phyloP scores from a whole-genome alignment of 441 rosid species.

The Populus hybrid region DNA sequence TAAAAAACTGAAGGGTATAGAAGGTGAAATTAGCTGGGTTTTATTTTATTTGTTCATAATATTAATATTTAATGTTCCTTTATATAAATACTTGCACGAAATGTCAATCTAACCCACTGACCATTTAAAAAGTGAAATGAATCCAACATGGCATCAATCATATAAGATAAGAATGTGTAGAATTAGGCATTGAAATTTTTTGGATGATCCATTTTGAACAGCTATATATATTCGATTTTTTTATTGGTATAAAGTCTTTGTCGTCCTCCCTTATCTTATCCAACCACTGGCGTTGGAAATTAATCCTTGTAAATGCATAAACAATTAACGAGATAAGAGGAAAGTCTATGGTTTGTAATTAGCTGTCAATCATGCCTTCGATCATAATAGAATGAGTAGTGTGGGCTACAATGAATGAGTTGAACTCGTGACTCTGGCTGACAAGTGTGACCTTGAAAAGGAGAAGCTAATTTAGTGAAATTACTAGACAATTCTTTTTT shows the following conservation, averaged over 20 bases:
- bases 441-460: background rate
- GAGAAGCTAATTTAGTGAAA: background rate
- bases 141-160: conserved; percentile 17
- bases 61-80: background rate
- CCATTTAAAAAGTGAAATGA: conserved; percentile 20
- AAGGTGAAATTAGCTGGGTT: no score
- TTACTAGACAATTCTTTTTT: background rate
- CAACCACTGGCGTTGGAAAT: background rate
- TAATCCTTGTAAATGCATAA: no score
- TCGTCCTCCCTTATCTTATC: background rate
- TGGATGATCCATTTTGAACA: background rate
- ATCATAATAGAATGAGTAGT: background rate
- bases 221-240: background rate
- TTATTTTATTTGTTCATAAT: no score
- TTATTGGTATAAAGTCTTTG: background rate
- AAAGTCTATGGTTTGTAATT: background rate
- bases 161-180: background rate
- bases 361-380: background rate
- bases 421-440: background rate
- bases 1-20: no score
- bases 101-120: background rate
- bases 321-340: background rate
- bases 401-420: background rate
- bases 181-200: conserved; percentile 22
- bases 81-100: background rate